A percentile compares a stretch with the other conserved stretches of the same genome.
phyloP scores from a whole-genome alignment of 108 stramenopile genomes.

The Aurantiochytrium sp. region DNA sequence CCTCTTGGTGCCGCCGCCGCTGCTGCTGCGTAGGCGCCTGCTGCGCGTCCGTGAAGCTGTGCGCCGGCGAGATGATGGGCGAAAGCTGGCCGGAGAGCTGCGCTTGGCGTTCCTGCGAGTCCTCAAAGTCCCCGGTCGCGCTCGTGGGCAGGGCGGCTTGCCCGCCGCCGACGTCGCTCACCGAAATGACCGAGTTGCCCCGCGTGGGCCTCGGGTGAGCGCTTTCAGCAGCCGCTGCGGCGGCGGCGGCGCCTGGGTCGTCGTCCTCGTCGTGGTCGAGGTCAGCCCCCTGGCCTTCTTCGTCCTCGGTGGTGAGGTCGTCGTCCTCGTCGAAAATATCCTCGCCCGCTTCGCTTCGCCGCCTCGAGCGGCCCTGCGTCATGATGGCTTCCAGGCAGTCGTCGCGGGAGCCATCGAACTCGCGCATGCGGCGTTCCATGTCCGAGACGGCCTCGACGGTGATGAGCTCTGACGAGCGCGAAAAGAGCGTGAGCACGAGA shows the following conservation, averaged over 20 bases:
- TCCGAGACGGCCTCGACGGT: not conserved
- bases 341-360: not conserved
- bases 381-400: not conserved
- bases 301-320: not conserved
- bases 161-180: too few relatives aligned
- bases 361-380: not conserved
- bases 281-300: too few relatives aligned
- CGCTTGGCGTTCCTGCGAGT: not conserved
- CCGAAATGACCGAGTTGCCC: too few relatives aligned
- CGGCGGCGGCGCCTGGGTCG: not conserved
- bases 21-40: not conserved
- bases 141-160: not conserved
- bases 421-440: not conserved
- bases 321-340: not conserved
- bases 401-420: not conserved
- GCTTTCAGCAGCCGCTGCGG: not conserved
- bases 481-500: constrained; percentile 46
- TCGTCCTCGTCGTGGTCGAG: not conserved
- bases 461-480: constrained; percentile 9
- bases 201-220: too few relatives aligned
- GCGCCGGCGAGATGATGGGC: not conserved
- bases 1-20: not conserved
- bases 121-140: not conserved
- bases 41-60: not conserved
- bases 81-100: not conserved